Percentiles rank a stretch among this genome's conserved stretches.
phyloP scores from a whole-genome alignment of 176 grass and related monocot genomes.

The Metroxylon sagu region DNA sequence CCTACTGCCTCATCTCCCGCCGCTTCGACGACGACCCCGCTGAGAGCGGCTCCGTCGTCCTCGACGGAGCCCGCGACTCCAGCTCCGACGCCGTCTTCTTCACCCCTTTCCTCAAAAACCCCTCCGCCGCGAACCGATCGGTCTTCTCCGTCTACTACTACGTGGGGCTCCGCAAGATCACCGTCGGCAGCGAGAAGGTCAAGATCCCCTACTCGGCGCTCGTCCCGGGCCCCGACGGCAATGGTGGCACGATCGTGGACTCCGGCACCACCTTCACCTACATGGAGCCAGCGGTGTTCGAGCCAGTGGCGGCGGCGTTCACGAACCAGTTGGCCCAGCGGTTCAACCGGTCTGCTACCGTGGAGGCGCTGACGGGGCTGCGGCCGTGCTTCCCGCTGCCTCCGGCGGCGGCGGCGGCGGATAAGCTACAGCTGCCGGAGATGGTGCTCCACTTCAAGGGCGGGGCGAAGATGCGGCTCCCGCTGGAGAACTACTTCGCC shows the following conservation, averaged over 20 bases:
- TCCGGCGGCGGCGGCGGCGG: not conserved
- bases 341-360: slow-evolving; percentile 40
- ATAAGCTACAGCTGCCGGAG: slow-evolving; percentile 47
- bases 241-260: slow-evolving; percentile 75
- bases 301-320: slow-evolving; percentile 28
- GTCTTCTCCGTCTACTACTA: slow-evolving; percentile 88
- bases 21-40: slow-evolving; percentile 59
- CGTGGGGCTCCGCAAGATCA: slow-evolving; percentile 29
- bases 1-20: slow-evolving; percentile 83
- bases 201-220: slow-evolving; percentile 33
- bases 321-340: slow-evolving; percentile 22
- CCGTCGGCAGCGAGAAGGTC: slow-evolving; percentile 48
- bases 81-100: slow-evolving; percentile 27
- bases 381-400: slow-evolving; percentile 69
- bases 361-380: slow-evolving; percentile 46
- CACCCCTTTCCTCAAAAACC: slow-evolving; percentile 34
- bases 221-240: slow-evolving; percentile 10
- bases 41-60: slow-evolving; percentile 57
- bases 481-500: slow-evolving; percentile 71
- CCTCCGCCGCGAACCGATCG: not conserved
- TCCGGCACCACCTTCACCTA: slow-evolving; percentile 84
- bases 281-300: slow-evolving; percentile 51
- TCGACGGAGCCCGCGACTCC: slow-evolving; percentile 16
- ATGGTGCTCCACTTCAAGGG: slow-evolving; percentile 52
- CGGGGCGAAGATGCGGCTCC: slow-evolving; percentile 52